Conservation (phyloP, 139 green algal genomes). For the Coccomyxa sp. region DNA sequence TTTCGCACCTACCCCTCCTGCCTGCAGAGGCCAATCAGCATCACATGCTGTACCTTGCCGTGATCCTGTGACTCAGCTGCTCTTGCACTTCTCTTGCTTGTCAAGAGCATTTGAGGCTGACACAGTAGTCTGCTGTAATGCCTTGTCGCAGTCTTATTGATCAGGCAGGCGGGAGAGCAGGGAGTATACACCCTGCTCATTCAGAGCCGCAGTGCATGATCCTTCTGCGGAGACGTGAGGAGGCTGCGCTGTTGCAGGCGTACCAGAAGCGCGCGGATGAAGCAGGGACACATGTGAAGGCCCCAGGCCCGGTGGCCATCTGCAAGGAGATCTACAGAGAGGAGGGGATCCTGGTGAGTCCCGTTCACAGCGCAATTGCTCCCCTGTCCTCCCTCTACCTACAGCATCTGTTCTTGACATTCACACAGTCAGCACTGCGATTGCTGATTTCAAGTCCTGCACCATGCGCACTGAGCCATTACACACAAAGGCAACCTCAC, state of each 20-base stretch:
- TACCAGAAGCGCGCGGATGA: conserved; percentile 21
- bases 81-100: not conserved
- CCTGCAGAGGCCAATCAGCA: not conserved
- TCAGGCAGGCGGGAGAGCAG: not conserved
- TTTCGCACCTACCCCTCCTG: not conserved
- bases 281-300: not conserved
- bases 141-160: not conserved
- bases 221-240: too few relatives aligned
- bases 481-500: too few relatives aligned
- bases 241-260: too few relatives aligned
- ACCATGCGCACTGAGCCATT: too few relatives aligned
- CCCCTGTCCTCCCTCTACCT: too few relatives aligned
- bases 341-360: conserved; percentile 25
- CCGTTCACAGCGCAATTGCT: too few relatives aligned
- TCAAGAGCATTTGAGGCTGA: not conserved
- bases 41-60: not conserved
- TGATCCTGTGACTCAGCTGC: not conserved
- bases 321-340: conserved; percentile 45
- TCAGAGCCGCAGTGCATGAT: not conserved
- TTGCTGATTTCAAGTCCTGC: too few relatives aligned
- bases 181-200: not conserved
- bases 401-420: too few relatives aligned
- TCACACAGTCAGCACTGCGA: too few relatives aligned
- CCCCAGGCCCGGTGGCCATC: conserved; percentile 16
- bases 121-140: not conserved